Base-by-base conservation (phyloP, 2,329 filamentous ascomycete genomes). In the Fusarium sp. region DNA sequence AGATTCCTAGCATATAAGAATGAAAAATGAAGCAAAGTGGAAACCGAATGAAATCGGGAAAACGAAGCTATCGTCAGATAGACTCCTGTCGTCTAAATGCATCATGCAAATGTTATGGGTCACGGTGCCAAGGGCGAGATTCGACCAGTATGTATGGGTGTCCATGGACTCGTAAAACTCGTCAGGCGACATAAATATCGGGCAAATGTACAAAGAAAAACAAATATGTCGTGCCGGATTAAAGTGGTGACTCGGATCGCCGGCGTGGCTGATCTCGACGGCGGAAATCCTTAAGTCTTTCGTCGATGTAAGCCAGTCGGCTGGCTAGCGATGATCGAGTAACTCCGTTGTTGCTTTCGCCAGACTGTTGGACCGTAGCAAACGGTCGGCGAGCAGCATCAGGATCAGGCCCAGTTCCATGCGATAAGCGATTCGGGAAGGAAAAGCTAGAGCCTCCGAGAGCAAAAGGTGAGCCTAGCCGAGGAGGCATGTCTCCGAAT, bases 401-500 rank as follows among this genome's bases (percentile, higher is more conserved):
- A 50, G 83, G 71, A 48, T 85, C 83, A 34, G 87, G 79, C 40
- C 79, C 81, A 14, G 80, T 78, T 4, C 83, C 81, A 68, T 85
- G 83, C 33, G 82, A 84, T 31, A 86, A 76, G 40, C 88, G 84
- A 60, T 86, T 87, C n/a, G 89, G 88, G 66, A 90, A 88, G 45
- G 88, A 90, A 72, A 88, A 84, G 76, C 85, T 88, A 14, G 84
- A 81, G 57, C 77, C 81, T 11, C 81, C 75, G 34, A 81, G 81
- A 9, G 83, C 79, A 66, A 91, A 90, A 0, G 88, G 88, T 7
- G 88, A 91, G 31, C 88, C 87, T 6, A 91, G 81, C 8, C 87
- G 83, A 15, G 83, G 80, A 40, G 83, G 84, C 2, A 79, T 79
- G 39, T 69, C 67, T 4, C 76, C 76, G 2, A 76, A 74, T 8